Base-by-base conservation (phyloP, 805 yeast species). In the Saccharomycopsis fermentans region DNA sequence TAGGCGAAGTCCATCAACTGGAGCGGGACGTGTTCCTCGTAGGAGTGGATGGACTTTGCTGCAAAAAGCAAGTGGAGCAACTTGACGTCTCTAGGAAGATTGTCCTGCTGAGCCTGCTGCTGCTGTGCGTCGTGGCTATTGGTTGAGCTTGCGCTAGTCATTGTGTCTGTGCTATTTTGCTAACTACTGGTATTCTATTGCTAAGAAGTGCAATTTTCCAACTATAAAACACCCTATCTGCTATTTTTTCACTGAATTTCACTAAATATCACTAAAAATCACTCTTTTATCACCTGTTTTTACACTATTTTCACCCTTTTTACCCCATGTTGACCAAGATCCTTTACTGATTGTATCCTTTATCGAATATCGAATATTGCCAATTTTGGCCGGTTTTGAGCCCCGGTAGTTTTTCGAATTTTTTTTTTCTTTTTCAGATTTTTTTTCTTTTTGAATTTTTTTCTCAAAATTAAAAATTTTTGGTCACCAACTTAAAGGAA, bases 1-100 rank as follows among this genome's bases (percentile, higher is more conserved):
- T 88, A 86, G 14, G 99, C 98, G 74, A 94, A 94, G 70, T 94
- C 99, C 96, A 95, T 90, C 59, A 94, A 76, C 70, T 94, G 98
- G 26, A 95, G 71, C 0, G 98, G 97, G 2, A 94, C 98, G 59
- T 90, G 96, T 68, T 94, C 98, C 69, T 94, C 96, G 71, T 92
- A 94, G 60, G 86, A 82, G 59, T 86, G 88, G 29, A 94, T 87
- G 1, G 96, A 91, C 73, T 92, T 96, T 0, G 97, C 87, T 16
- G 98, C 98, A 66, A 94, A 81, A 36, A 94, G 86, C 69, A 94
- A 75, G 69, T 92, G 97, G 53, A 94, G 74, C 61, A 95, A 78
- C 60, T 97, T 79, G 50, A 92, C 97, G 70, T 94, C 99, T 60
- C 98, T 75, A 1, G 99, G 99, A 32, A 52, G 32, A 21, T 52